phyloP scores from a whole-genome alignment of 371 early-diverging fungal genomes.

The Mucor lusitanicus region DNA sequence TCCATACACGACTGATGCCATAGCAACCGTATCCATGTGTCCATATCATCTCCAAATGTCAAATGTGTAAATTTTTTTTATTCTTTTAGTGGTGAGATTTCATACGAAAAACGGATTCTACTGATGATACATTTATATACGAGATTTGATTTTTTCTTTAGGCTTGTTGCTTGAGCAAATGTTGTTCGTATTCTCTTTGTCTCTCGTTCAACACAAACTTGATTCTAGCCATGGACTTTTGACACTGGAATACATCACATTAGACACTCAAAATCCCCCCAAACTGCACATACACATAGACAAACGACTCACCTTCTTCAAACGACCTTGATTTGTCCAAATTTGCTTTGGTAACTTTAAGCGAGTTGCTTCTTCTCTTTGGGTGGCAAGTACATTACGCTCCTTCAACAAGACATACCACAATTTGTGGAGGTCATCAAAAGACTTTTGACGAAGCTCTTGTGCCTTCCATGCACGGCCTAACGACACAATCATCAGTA shows the following conservation, averaged over 20 bases:
- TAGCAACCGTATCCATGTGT: neutral
- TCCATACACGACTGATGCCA: neutral
- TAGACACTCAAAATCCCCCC: neutral
- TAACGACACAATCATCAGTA: constrained; percentile 21
- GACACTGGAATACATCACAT: constrained; percentile 57
- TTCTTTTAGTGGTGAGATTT: neutral
- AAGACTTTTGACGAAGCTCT: constrained; percentile 90
- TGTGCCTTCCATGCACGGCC: constrained; percentile 92
- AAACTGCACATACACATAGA: neutral
- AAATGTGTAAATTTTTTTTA: neutral
- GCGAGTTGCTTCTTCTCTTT: constrained; percentile 81
- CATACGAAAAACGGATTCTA: neutral
- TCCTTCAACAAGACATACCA: constrained; percentile 96
- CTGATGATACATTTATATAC: constrained; percentile 1
- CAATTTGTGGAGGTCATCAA: constrained; percentile 95
- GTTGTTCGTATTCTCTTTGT: constrained; percentile 65
- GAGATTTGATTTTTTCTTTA: neutral
- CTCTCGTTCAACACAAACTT: constrained; percentile 92
- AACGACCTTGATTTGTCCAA: constrained; percentile 76
- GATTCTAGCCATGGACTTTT: constrained; percentile 93
- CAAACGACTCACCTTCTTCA: constrained; percentile 65
- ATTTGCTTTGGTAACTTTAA: constrained; percentile 60
- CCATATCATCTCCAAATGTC: neutral
- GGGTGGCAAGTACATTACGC: constrained; percentile 88
- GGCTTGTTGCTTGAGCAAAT: constrained; percentile 1